phyloP scores from a whole-genome alignment of 2,329 filamentous ascomycete species.

The Thelonectria blattea region DNA sequence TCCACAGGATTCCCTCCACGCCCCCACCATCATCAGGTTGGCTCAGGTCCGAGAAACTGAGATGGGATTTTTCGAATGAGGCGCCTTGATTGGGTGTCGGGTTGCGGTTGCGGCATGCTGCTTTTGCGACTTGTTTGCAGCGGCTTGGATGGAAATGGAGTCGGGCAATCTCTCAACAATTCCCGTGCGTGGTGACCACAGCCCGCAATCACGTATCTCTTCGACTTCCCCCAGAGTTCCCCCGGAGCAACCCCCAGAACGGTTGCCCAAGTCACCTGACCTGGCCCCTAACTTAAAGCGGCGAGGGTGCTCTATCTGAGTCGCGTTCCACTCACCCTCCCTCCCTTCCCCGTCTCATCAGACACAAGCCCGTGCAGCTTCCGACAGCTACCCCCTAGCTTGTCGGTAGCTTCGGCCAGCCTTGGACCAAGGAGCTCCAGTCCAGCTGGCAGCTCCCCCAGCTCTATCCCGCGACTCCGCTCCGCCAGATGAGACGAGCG shows the following conservation, averaged over 20 bases:
- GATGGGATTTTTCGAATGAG: slow-evolving; percentile 1
- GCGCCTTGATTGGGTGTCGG: slow-evolving; percentile 12
- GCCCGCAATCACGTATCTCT: not conserved
- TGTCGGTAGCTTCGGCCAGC: slow-evolving; percentile 30
- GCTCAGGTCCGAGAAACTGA: slow-evolving; percentile 7
- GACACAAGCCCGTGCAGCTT: slow-evolving; percentile 30
- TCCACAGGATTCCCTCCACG: slow-evolving; percentile 18
- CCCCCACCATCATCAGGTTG: slow-evolving; percentile 18
- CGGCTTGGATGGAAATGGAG: not conserved
- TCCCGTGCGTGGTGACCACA: not conserved
- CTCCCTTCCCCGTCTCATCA: slow-evolving; percentile 35
- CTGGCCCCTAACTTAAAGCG: not conserved
- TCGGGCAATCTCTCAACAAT: not conserved
- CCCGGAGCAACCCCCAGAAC: too few relatives aligned
- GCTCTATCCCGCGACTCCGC: slow-evolving; percentile 20
- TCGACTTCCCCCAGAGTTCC: not conserved
- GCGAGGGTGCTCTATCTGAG: slow-evolving; percentile 2
- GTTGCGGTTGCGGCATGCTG: slow-evolving; percentile 3
- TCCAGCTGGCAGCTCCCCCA: slow-evolving; percentile 28
- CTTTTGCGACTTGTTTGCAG: slow-evolving; percentile 4
- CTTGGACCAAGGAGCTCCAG: not conserved
- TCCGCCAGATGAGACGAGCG: slow-evolving; percentile 29
- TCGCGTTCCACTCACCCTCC: not conserved
- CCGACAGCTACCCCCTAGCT: slow-evolving; percentile 24
- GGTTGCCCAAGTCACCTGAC: not conserved